Conservation (phyloP, 2,329 filamentous ascomycete species). For the Fusarium graminum region DNA sequence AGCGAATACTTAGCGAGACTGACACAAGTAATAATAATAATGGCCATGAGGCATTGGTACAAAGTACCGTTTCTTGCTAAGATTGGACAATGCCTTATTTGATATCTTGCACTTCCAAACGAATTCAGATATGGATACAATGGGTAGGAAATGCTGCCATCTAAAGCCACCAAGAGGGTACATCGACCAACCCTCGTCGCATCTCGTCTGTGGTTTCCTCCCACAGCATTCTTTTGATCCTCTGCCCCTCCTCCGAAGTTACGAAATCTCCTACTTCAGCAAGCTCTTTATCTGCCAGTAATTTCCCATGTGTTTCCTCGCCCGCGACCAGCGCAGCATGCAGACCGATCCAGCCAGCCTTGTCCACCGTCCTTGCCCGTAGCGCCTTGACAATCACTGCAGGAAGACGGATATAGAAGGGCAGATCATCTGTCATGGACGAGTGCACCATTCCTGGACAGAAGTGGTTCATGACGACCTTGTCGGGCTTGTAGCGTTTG, state of each 20-base stretch:
- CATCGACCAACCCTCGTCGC: not conserved
- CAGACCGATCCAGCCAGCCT: constrained; percentile 33
- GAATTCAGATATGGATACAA: too few relatives aligned
- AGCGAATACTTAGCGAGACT: too few relatives aligned
- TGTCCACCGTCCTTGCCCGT: constrained; percentile 20
- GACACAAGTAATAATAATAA: too few relatives aligned
- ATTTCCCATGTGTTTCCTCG: not conserved
- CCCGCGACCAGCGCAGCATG: constrained; percentile 37
- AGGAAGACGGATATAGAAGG: constrained; percentile 25
- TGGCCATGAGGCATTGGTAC: too few relatives aligned
- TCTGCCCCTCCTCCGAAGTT: not conserved
- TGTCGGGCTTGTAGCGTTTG: not conserved
- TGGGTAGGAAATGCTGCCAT: too few relatives aligned
- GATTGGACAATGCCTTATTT: too few relatives aligned
- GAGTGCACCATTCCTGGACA: constrained; percentile 24
- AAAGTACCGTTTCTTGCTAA: too few relatives aligned
- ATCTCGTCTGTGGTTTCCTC: constrained; percentile 12
- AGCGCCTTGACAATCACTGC: constrained; percentile 6
- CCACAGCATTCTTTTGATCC: constrained; percentile 10
- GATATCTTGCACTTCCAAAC: too few relatives aligned
- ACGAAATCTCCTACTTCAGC: constrained; percentile 4
- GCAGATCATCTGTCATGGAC: constrained; percentile 23
- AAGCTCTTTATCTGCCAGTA: constrained; percentile 14
- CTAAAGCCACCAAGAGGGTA: constrained; percentile 4
- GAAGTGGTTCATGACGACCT: constrained; percentile 2